Evolutionary conservation across 176 grass and related monocot species (phyloP), one percentile per base, ranked within the genome.

Genomic region (Carex littledalei): DNA sequence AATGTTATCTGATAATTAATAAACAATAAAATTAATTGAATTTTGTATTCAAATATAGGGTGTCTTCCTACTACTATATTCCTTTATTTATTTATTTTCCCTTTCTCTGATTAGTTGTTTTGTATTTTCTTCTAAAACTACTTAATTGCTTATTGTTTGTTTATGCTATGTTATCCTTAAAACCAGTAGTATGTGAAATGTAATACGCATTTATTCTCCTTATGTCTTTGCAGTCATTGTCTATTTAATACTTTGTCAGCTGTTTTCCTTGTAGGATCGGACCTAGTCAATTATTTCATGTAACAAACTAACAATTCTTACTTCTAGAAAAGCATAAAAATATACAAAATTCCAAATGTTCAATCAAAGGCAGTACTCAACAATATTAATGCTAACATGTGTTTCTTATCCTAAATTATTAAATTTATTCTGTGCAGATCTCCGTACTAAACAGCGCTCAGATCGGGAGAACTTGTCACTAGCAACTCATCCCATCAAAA

Each of bases 381-480:
- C 39, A 72, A 72, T 47, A 18, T 47, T 49, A 45, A 47, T n/a
- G 9, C n/a, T 12, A 21, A 8, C 16, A 22, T 72, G 8, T 72
- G 18, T 72, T 47, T 72, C 20, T 63, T 43, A 72, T 45, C 18
- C 68, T 47, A 72, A 71, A 72, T 50, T 83, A 9, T 39, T 39
- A 39, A 41, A 41, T 86, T 76, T 37, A 84, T 81, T 80, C 43
- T 86, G 64, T 70, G 82, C 93, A 94, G 96, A 94, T 43, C 88
- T 95, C 81, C 84, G 17, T 31, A 50, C 59, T 81, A 95, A 92
- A 82, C 93, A 99, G 86, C 89, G 66, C 37, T 5, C 67, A 6
- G 93, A 99, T 63, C 75, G 93, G 37, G 71, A 95, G 81, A 86
- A 84, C 39, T 80, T 99, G 78, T 92, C 96, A 32, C 81, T 99